Evolutionary conservation across 2,329 filamentous ascomycete genomes (phyloP), one percentile per base, ranked within the genome.

Genomic region (Stachybotrys chartarum): DNA sequence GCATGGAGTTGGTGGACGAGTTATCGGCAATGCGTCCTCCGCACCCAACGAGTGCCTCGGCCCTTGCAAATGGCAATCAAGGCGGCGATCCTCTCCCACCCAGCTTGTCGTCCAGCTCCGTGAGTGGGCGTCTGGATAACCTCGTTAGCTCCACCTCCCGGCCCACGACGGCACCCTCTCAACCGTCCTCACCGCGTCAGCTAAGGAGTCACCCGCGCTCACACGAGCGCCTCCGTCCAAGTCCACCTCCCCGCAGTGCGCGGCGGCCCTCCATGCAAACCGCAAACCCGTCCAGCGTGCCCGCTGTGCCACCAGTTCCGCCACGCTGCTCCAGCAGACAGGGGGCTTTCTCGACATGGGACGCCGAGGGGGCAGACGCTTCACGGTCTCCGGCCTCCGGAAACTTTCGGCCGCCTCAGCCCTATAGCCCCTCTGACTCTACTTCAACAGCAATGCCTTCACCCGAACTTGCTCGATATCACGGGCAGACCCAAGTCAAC

Each of bases 281-380:
- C 12, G 68, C 70, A 30, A 69, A 72, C 42, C 58, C 63, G 35
- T 67, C 59, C 17, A 55, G 57, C 48, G 61, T 62, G 11, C 68
- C 58, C 59, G 68, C 53, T 62, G 65, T 64, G 16, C 72, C 76
- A 3, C 74, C 78, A 3, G 66, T 76, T 12, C 74, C 80, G 6
- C 77, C 78, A 4, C 77, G 82, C 24, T 69, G 77, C 24, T 84
- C 82, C 0, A 85, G 83, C 60, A 78, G 82, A 12, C 69, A 75
- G 14, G 80, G 76, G 8, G 70, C 35, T 70, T n/a, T 72, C 74
- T 35, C 77, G 76, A 49, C 72, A 74, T 11, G 67, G 71, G 35
- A 42, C 35, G 35, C 8, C 35, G 35, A 42, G 14, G 35, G 10
- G 8, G 35, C 14, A 10, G 35, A 42, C 14, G 10, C 35, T 14